phyloP scores from a whole-genome alignment of 257 asterid genomes.

The Mentha longifolia region DNA sequence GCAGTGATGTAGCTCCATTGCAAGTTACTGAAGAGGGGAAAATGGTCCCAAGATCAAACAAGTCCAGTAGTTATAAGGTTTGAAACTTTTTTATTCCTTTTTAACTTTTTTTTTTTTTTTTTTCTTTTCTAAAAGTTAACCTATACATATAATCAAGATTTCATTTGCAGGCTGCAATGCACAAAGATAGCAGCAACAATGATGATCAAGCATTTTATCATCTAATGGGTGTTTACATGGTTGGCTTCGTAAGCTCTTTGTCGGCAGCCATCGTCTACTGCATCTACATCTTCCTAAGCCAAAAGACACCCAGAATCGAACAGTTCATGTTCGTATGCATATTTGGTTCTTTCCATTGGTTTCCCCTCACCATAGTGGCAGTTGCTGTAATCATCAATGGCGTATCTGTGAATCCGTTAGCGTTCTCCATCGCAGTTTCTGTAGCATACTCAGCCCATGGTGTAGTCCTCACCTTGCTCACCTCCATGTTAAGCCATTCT shows the following conservation, averaged over 20 bases:
- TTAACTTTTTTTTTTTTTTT: background rate
- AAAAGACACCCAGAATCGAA: conserved; percentile 44
- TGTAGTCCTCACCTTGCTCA: conserved; percentile 51
- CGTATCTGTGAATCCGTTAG: conserved; percentile 39
- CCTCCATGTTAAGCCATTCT: conserved; percentile 38
- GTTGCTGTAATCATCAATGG: conserved; percentile 45
- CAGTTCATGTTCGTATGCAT: conserved; percentile 61
- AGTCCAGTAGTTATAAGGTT: conserved; percentile 47
- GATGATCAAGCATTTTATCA: conserved; percentile 39
- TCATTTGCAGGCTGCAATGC: conserved; percentile 39
- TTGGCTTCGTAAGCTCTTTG: conserved; percentile 62
- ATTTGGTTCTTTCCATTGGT: conserved; percentile 81
- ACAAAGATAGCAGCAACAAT: conserved; percentile 27
- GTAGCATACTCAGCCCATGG: conserved; percentile 70
- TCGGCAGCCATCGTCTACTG: conserved; percentile 64
- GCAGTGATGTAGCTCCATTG: conserved; percentile 54
- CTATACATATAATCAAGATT: background rate
- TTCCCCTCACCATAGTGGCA: conserved; percentile 68
- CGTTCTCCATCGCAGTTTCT: conserved; percentile 54
- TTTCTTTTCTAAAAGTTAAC: no score
- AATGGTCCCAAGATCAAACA: conserved; percentile 40
- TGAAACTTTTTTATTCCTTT: background rate
- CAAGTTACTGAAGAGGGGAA: conserved; percentile 60
- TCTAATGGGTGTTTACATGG: conserved; percentile 60
- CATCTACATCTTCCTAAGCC: conserved; percentile 41